Conservation (phyloP, 1,139 yeast genomes). For the Diutina catenulata region DNA sequence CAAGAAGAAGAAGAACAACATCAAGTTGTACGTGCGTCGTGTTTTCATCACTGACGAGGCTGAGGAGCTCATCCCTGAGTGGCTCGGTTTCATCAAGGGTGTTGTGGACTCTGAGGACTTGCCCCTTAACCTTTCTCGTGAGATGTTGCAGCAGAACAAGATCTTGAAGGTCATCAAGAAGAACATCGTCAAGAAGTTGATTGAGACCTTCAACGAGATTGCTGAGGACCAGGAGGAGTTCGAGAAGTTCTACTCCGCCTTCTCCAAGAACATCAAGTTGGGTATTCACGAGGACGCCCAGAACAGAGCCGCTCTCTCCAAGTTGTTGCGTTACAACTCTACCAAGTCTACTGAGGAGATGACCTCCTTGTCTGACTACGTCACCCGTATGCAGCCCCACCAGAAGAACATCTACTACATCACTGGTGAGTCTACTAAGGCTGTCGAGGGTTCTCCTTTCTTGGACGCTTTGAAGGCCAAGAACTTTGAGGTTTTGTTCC, state of each 20-base stretch:
- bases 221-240: constrained; percentile 99
- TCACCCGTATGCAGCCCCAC: constrained; percentile 99
- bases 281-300: constrained; percentile 99
- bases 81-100: constrained; percentile 97
- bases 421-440: constrained; percentile 97
- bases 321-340: constrained; percentile 93
- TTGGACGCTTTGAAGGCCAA: constrained; percentile 97
- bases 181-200: constrained; percentile 97
- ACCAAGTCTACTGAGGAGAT: constrained; percentile 90
- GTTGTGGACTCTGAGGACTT: constrained; percentile 99
- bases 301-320: constrained; percentile 92
- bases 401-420: constrained; percentile 99
- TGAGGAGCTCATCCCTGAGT: constrained; percentile 97
- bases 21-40: constrained; percentile 98
- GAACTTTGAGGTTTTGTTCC: constrained; percentile 94
- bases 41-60: constrained; percentile 99
- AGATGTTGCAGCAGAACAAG: constrained; percentile 99
- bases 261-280: constrained; percentile 96
- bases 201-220: constrained; percentile 97
- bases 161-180: constrained; percentile 98
- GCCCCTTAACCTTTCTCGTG: constrained; percentile 99
- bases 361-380: constrained; percentile 93
- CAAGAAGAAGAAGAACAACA: constrained; percentile 98
- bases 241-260: constrained; percentile 96
- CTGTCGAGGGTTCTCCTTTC: constrained; percentile 98